Base-by-base conservation (phyloP, 2,329 filamentous ascomycete species). In the Penicillium verrucosum region DNA sequence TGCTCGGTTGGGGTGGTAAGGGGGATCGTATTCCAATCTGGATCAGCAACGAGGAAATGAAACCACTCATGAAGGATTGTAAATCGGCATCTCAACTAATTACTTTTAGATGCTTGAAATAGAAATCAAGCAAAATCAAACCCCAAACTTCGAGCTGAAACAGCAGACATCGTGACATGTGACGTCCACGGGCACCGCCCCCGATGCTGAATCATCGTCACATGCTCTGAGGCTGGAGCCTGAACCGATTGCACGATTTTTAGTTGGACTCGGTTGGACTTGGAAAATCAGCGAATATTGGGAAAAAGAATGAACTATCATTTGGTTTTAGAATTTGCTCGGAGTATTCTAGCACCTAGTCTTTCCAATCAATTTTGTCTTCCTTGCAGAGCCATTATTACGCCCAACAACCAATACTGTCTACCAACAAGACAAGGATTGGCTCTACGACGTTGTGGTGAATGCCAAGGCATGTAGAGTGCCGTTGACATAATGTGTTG, bases 1-100 rank as follows among this genome's bases (percentile, higher is more conserved):
- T 54, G 63, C 38, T 52, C 62, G 67, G 47, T 58, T 61, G 36
- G 75, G 76, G 57, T 74, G 71, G 58, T 72, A 75, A 25, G 60
- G 75, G 73, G 69, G 74, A 72, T 60, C 75, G 75, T 60, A 77
- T 65, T 60, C 76, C 73, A 47, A 75, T 71, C 63, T 78, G 76
- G 57, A 75, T 73, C 46, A 79, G 65, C 56, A 76, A 71, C 40
- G 77, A 77, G 30, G 70, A 70, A 50, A 78, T 69, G 48, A 75
- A 75, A 64, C 73, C 71, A 68, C 71, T 78, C 77, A 80, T 80
- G 71, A 66, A 70, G 65, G 64, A 62, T 62, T 59, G 51, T 32
- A 59, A 54, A 37, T 48, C 58, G 11, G 30, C 52, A 59, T 62
- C 45, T 59, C 59, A 67, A 67, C 63, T 60, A 51, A 51, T 56